Evolutionary conservation across 257 asterid genomes (phyloP), one percentile per base, ranked within the genome.

Genomic region (Nicotiana knightiana): DNA sequence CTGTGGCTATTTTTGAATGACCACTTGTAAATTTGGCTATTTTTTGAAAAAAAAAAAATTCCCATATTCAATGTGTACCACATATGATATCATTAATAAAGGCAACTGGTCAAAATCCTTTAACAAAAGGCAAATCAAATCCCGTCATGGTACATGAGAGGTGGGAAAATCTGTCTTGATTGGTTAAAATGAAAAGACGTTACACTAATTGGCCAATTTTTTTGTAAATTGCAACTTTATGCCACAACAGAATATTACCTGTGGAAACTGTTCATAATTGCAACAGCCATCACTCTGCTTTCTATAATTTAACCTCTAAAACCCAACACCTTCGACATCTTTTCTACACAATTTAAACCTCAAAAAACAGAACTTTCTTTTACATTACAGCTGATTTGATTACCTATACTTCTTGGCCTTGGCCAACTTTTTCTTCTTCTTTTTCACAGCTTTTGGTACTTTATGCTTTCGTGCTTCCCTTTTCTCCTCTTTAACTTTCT

Each of bases 401-500:
- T 86, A 96, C 68, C 99, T 79, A 59, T 81, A 32, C 87, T 93
- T 96, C 93, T 94, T 96, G 85, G 97, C 98, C 82, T 94, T 96
- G 0, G 97, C 97, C 84, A 94, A 86, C 89, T 95, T 95, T 76
- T 90, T 95, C 91, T 93, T 95, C 68, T 92, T 96, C 92, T 94
- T 93, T 90, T 94, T 96, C 67, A 89, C 83, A 64, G 97, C 91
- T 89, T 96, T 94, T 8, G 96, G 97, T 28, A 94, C 85, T 86
- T 96, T 96, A 67, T n/a, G 82, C 85, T 96, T 94, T 15, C 97
- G 88, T 3, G 98, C 85, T 84, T 96, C 98, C 81, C 98, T 89
- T 85, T 93, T 93, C 85, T 94, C 99, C 86, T 96, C 98, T 85
- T 94, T 94, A 9, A 96, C 98, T 82, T 89, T 96, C 95, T 93